Evolutionary conservation across 495 filamentous ascomycete species (phyloP), one percentile per base, ranked within the genome.

Genomic region (Neurospora terricola): DNA sequence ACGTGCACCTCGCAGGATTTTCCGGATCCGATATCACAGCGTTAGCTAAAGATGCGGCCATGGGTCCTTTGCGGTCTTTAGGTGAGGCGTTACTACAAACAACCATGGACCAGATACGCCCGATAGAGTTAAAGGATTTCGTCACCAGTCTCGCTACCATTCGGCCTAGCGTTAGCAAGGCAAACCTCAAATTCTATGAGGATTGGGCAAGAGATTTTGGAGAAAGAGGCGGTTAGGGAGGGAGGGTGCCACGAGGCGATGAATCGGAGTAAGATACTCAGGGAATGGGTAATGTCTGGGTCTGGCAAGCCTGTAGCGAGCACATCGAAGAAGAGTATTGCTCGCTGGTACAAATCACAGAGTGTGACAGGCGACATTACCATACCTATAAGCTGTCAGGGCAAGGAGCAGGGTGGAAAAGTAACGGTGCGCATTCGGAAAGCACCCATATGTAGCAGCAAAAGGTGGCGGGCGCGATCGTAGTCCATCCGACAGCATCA

Each of bases 21-120:
- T 97, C 93, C 42, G 96, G 96, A 73, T 97, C 94, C 4, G 96
- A 99, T 79, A 97, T 99, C 71, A 99, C 96, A 11, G 96, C 96
- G 7, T 84, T 99, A 34, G 96, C 96, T 10, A 99, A 99, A 81
- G 96, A 99, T 79, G 96, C 96, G 11, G 96, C 96, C 34, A 99
- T 99, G 96, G 96, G 96, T 0, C 96, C 96, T 10, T 86, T 99
- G 16, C 90, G 96, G 23, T 94, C 92, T 72, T 85, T 99, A 3
- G 96, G 96, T 27, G 96, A 98, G 79, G 92, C 92, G 21, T 84
- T 99, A 45, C 85, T 99, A 34, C 89, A 92, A 75, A 98, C 94
- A 83, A 91, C 91, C 5, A 96, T 93, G 88, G 96, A 98, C 73
- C 91, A 98, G 73, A 97, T 99, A 77, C 87, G 95, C 16, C 90